These are phyloP conservation scores for Dictyostelium purpureum DNA, from an alignment of 78 protist species.

Conservation along the genomic window DNA sequence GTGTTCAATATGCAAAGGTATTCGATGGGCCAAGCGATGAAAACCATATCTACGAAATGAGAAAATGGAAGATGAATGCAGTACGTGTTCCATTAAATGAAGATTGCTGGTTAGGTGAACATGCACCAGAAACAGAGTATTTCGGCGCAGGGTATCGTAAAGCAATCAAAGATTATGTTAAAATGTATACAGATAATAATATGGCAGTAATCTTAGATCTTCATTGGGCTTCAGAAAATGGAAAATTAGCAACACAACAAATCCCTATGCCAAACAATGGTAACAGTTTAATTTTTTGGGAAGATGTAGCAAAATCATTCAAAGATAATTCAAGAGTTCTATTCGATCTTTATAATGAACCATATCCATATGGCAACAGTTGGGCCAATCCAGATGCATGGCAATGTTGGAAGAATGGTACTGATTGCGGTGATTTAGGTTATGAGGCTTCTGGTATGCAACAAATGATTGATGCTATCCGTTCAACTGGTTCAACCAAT, in stretches of 20 bases:
- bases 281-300: constrained; percentile 16
- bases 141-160: constrained; percentile 47
- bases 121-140: constrained; percentile 27
- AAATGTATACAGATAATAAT: constrained; percentile 9
- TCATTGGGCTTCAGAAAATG: constrained; percentile 50
- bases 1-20: constrained; percentile 60
- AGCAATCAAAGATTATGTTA: constrained; percentile 11
- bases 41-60: constrained; percentile 20
- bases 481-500: constrained; percentile 47
- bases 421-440: neutral
- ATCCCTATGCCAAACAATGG: constrained; percentile 64
- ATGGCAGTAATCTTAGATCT: constrained; percentile 65
- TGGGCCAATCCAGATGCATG: constrained; percentile 63
- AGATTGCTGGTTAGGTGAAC: constrained; percentile 67
- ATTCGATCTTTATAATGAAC: constrained; percentile 67
- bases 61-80: constrained; percentile 53
- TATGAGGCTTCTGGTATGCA: constrained; percentile 59
- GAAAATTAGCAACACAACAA: constrained; percentile 32
- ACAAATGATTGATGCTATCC: constrained; percentile 37
- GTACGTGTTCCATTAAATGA: constrained; percentile 68
- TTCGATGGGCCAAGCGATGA: constrained; percentile 52
- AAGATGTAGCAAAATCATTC: constrained; percentile 17
- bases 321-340: constrained; percentile 21
- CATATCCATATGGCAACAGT: constrained; percentile 50
- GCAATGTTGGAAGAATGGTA: constrained; percentile 72